A percentile compares a stretch with the other conserved stretches of the same genome.
Conservation (phyloP, 2,329 filamentous ascomycete genomes). For the Cordyceps farinosa region DNA sequence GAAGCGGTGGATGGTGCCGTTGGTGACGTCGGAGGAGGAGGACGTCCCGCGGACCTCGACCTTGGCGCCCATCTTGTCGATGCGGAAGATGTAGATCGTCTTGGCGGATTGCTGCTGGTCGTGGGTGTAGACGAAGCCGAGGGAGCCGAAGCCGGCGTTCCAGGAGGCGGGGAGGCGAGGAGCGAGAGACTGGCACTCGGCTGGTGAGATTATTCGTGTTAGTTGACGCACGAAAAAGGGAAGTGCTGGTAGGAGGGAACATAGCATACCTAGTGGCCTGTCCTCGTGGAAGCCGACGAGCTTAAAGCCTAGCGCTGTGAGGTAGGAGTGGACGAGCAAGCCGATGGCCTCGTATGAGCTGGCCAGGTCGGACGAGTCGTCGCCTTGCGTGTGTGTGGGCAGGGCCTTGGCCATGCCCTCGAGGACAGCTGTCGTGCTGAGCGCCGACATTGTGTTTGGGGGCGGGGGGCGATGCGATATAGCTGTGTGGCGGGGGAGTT, state of each 20-base stretch:
- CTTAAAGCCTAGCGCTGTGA: constrained; percentile 75
- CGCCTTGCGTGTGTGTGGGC: constrained; percentile 49
- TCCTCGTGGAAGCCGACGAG: constrained; percentile 83
- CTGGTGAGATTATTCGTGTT: constrained; percentile 18
- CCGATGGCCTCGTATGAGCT: constrained; percentile 79
- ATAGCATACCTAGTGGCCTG: constrained; percentile 60
- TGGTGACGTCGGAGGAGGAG: constrained; percentile 52
- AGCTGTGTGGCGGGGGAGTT: neutral
- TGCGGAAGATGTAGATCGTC: constrained; percentile 60
- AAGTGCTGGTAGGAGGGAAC: neutral
- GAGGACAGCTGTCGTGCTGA: constrained; percentile 41
- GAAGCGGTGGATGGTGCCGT: constrained; percentile 72
- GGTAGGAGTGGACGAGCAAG: constrained; percentile 77
- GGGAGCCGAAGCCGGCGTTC: constrained; percentile 69
- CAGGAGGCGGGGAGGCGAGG: constrained; percentile 70
- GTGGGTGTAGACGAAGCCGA: constrained; percentile 84
- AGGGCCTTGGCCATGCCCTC: constrained; percentile 57
- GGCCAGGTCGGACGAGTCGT: constrained; percentile 60
- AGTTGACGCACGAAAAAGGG: neutral
- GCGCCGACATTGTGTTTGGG: constrained; percentile 20
- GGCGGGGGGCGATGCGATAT: neutral
- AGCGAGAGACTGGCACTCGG: constrained; percentile 52
- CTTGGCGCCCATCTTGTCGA: constrained; percentile 78
- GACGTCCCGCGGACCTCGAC: constrained; percentile 72
- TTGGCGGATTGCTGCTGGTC: constrained; percentile 73